A percentile compares a stretch with the other conserved stretches of the same genome.
These are phyloP conservation scores for Alternaria brassicae DNA, from an alignment of 2,329 filamentous ascomycete species.

Conservation along the genomic window DNA sequence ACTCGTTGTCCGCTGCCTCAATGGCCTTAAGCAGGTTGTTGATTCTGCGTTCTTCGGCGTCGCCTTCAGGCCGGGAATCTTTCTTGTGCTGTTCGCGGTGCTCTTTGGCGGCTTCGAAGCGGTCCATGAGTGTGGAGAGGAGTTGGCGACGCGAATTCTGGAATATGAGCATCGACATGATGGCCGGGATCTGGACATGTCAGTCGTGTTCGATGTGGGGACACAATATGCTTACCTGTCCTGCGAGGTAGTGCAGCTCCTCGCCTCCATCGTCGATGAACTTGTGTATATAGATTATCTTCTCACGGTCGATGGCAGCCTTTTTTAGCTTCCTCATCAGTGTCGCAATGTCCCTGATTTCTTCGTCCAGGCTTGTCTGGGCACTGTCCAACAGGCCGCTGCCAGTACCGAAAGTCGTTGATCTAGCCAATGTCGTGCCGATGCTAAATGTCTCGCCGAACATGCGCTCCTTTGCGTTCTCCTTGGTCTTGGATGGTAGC, in stretches of 20 bases:
- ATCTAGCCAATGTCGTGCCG: conserved; percentile 44
- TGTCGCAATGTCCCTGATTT: conserved; percentile 69
- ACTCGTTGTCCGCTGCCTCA: conserved; percentile 78
- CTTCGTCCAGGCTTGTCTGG: conserved; percentile 56
- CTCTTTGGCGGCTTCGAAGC: conserved; percentile 61
- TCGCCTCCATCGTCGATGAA: conserved; percentile 77
- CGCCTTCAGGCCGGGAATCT: conserved; percentile 53
- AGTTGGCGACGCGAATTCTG: conserved; percentile 84
- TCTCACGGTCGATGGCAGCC: conserved; percentile 87
- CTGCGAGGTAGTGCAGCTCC: conserved; percentile 76
- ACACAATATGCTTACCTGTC: conserved; percentile 56
- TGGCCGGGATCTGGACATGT: conserved; percentile 39
- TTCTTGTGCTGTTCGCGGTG: conserved; percentile 58
- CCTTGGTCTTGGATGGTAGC: conserved; percentile 43
- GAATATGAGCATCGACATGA: conserved; percentile 78
- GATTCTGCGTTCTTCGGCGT: conserved; percentile 61
- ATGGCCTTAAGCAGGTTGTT: conserved; percentile 77
- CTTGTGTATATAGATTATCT: conserved; percentile 79
- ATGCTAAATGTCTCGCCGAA: conserved; percentile 51
- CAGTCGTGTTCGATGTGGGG: conserved; percentile 13
- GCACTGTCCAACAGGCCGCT: conserved; percentile 29
- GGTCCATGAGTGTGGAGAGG: conserved; percentile 69
- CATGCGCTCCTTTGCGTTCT: conserved; percentile 40
- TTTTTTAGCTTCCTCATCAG: conserved; percentile 72
- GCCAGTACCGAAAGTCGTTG: conserved; percentile 57